Conservation (phyloP, 2,329 filamentous ascomycete genomes). For the Colletotrichum caudatum region DNA sequence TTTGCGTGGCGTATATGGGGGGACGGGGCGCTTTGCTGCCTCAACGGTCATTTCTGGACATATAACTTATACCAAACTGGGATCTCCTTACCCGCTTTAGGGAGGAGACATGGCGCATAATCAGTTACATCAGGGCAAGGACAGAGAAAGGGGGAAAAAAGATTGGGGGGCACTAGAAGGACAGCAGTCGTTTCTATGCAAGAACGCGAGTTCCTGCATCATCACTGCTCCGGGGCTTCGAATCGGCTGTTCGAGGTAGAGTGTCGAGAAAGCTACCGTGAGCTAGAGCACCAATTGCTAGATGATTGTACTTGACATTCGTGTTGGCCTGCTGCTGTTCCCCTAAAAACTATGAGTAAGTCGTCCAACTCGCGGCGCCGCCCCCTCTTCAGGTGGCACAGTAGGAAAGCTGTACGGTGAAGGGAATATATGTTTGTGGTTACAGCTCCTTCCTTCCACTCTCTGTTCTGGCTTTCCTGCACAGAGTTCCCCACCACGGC, state of each 20-base stretch:
- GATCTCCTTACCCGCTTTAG: slow-evolving; percentile 16
- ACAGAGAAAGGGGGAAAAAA: slow-evolving; percentile 15
- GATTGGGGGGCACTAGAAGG: slow-evolving; percentile 23
- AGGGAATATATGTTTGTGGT: background rate
- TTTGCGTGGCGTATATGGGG: slow-evolving; percentile 35
- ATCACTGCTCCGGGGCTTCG: slow-evolving; percentile 7
- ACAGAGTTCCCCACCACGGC: background rate
- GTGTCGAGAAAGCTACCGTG: slow-evolving; percentile 7
- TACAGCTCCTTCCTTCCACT: background rate
- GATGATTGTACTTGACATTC: slow-evolving; percentile 24
- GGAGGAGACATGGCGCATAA: slow-evolving; percentile 39
- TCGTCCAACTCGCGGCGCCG: background rate
- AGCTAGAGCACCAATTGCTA: slow-evolving; percentile 36
- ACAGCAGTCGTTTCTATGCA: slow-evolving; percentile 39
- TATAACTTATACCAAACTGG: slow-evolving; percentile 34
- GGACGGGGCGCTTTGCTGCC: slow-evolving; percentile 16
- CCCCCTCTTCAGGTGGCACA: no score
- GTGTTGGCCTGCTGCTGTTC: background rate
- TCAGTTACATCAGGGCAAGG: slow-evolving; percentile 32
- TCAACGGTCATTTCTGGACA: slow-evolving; percentile 39
- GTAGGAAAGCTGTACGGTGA: background rate
- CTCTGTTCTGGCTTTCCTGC: background rate
- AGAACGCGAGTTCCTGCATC: slow-evolving; percentile 9
- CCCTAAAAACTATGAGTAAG: background rate
- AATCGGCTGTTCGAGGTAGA: slow-evolving; percentile 20